phyloP scores from a whole-genome alignment of 2,329 filamentous ascomycete species.

The Aspergillus luchuensis region DNA sequence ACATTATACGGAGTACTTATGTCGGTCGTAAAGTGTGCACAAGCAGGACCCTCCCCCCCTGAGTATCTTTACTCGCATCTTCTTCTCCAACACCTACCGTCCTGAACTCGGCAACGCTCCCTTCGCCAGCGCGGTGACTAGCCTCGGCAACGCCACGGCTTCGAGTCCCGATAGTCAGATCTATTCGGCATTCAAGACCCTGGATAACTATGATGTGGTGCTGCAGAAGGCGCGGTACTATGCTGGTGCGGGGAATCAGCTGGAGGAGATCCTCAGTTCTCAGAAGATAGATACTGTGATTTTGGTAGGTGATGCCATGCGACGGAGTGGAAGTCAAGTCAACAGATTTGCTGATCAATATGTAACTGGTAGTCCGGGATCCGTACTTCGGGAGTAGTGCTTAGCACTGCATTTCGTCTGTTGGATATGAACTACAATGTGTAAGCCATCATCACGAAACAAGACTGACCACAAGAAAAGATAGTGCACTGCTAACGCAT shows the following conservation, averaged over 20 bases:
- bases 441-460: neutral
- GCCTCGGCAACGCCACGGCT: constrained; percentile 7
- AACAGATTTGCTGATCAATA: neutral
- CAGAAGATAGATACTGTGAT: constrained; percentile 2
- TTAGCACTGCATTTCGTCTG: constrained; percentile 8
- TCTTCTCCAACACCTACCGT: constrained; percentile 1
- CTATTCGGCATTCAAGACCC: neutral
- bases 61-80: constrained; percentile 12
- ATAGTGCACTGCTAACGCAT: neutral
- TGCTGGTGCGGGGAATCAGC: constrained; percentile 9
- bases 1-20: neutral
- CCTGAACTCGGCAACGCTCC: constrained; percentile 3
- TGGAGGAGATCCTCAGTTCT: constrained; percentile 8
- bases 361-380: neutral
- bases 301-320: neutral
- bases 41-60: constrained; percentile 1
- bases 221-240: constrained; percentile 10
- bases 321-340: neutral
- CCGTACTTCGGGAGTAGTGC: constrained; percentile 11
- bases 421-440: constrained; percentile 13
- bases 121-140: neutral
- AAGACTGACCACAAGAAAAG: no score
- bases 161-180: neutral
- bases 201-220: constrained; percentile 3
- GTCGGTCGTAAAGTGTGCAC: neutral